phyloP scores from a whole-genome alignment of 2,329 filamentous ascomycete species.

The Ophioceras dolichostomum region DNA sequence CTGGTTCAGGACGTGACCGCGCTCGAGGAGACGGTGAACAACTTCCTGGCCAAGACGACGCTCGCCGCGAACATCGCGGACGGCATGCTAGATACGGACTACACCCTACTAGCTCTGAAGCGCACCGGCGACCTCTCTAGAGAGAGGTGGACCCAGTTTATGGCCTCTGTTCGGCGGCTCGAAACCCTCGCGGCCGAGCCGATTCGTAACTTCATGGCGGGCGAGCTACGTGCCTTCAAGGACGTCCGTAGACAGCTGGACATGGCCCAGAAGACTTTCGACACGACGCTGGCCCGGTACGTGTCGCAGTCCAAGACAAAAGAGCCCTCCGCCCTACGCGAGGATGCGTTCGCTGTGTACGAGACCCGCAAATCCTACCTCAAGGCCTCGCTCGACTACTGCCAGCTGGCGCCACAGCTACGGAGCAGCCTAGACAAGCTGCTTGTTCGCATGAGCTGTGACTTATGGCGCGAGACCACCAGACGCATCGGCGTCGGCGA shows the following conservation, averaged over 20 bases:
- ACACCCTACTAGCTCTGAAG: conserved; percentile 77
- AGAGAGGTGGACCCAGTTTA: conserved; percentile 73
- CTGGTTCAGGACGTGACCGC: conserved; percentile 51
- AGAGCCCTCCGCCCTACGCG: conserved; percentile 78
- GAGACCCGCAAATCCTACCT: conserved; percentile 86
- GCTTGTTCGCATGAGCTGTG: conserved; percentile 70
- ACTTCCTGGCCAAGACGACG: conserved; percentile 63
- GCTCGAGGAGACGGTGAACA: conserved; percentile 69
- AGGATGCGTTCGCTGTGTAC: conserved; percentile 92
- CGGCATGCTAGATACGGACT: conserved; percentile 81
- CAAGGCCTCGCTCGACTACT: conserved; percentile 88
- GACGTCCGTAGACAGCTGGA: conserved; percentile 70
- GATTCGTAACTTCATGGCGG: conserved; percentile 62
- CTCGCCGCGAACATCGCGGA: conserved; percentile 66
- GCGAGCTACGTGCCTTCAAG: conserved; percentile 76
- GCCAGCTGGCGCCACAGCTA: conserved; percentile 74
- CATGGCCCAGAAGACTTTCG: conserved; percentile 70
- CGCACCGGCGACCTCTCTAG: conserved; percentile 74
- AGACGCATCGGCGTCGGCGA: conserved; percentile 52
- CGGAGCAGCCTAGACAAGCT: conserved; percentile 76
- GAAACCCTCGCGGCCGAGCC: conserved; percentile 72
- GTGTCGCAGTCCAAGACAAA: conserved; percentile 82
- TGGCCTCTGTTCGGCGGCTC: conserved; percentile 64
- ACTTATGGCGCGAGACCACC: conserved; percentile 82
- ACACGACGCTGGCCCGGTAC: conserved; percentile 70